Evolutionary conservation across 257 asterid genomes (phyloP), one percentile per base, ranked within the genome.

Genomic region (Catharanthus roseus): DNA sequence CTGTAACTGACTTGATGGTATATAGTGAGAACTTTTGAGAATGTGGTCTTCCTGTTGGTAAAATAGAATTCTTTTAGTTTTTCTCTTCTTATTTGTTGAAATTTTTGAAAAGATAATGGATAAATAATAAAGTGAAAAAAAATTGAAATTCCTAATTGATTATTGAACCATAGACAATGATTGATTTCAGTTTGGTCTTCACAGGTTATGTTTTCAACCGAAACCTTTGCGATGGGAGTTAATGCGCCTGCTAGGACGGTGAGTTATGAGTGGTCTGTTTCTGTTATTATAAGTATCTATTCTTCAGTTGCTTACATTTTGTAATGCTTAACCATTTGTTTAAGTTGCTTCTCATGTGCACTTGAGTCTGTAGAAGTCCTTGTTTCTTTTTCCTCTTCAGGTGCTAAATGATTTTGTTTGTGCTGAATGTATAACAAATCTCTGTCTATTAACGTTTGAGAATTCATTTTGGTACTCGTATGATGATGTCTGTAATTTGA

Each of bases 211-310:
- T 91, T 91, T 81, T 95, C 99, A 64, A 95, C 99, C 0, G 99
- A 95, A 95, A 95, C 99, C 80, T 95, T 95, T 84, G 99, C 99
- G 55, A 95, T 95, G 99, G 99, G 99, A 88, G 97, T 95, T 74
- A 95, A 95, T 74, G 99, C 99, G 75, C 99, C 99, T 19, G 97
- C 99, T 24, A 85, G 97, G 88, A 95, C 99, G 75, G 99, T 93
- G 80, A 81, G 93, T 81, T 60, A 29, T 29, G 18, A 21, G 19
- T 39, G 21, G 15, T 26, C 18, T 6, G 15, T 36, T 56, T 23
- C 38, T 29, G 9, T 34, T 10, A 19, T 16, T 55, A 55, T 45
- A 19, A 29, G 50, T 57, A 28, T 31, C 7, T 33, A 6, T 45
- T 23, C 60, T 26, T 65, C 21, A 36, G 31, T 18, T 5, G 15